Percentiles rank a stretch among this genome's conserved stretches.
These are phyloP conservation scores for Trametes hirsuta DNA, from an alignment of 1,284 basidiomycete species.

Conservation along the genomic window DNA sequence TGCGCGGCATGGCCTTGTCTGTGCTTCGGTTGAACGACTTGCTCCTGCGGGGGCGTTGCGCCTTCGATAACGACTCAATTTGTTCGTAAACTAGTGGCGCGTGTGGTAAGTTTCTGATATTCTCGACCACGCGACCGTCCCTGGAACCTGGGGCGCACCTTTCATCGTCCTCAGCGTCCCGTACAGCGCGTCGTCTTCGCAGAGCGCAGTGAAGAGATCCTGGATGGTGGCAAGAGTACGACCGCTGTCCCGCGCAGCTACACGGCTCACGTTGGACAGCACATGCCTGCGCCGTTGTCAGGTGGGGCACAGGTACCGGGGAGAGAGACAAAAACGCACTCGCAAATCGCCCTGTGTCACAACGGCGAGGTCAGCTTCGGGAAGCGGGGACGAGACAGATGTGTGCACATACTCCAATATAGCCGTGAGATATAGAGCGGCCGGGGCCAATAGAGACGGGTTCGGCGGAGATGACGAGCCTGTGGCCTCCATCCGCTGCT, in stretches of 20 bases:
- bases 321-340: slow-evolving; percentile 55
- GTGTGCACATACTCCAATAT: slow-evolving; percentile 80
- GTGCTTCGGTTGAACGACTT: slow-evolving; percentile 62
- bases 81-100: slow-evolving; percentile 66
- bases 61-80: slow-evolving; percentile 69
- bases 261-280: slow-evolving; percentile 79
- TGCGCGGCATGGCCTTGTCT: slow-evolving; percentile 26
- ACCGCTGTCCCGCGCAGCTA: slow-evolving; percentile 84
- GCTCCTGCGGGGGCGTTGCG: slow-evolving; percentile 61
- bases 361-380: slow-evolving; percentile 13
- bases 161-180: slow-evolving; percentile 85
- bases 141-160: slow-evolving; percentile 48
- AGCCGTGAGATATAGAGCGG: slow-evolving; percentile 89
- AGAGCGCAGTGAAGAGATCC: slow-evolving; percentile 84
- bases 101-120: slow-evolving; percentile 4
- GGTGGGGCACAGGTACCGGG: neutral
- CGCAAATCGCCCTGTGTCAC: slow-evolving; percentile 71
- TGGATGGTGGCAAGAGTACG: slow-evolving; percentile 73
- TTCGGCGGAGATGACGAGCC: slow-evolving; percentile 53
- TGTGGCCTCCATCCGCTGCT: slow-evolving; percentile 54
- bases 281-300: slow-evolving; percentile 62
- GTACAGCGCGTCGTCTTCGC: slow-evolving; percentile 87
- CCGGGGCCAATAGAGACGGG: slow-evolving; percentile 70
- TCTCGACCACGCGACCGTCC: neutral
- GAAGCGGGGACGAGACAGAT: slow-evolving; percentile 19